phyloP scores from a whole-genome alignment of 2,329 filamentous ascomycete genomes.

The Juglanconis sp. region DNA sequence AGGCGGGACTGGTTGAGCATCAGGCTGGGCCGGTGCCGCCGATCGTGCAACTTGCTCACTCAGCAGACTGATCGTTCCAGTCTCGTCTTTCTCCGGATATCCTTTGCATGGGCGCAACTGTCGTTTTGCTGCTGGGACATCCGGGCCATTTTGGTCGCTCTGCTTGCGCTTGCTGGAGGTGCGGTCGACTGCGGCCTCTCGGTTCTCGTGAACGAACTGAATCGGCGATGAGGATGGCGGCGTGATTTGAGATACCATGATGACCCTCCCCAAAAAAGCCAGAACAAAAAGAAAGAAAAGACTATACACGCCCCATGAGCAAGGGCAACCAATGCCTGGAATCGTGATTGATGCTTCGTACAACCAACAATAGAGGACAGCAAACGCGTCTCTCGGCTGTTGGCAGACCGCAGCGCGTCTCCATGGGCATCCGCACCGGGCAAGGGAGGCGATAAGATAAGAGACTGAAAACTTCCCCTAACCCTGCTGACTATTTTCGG shows the following conservation, averaged over 20 bases:
- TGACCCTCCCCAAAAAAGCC: neutral
- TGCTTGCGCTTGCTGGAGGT: neutral
- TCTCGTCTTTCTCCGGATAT: neutral
- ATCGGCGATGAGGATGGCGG: slow-evolving; percentile 13
- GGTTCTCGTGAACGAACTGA: neutral
- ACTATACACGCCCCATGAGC: neutral
- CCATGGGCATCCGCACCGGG: neutral
- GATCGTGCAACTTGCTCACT: neutral
- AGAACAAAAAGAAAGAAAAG: neutral
- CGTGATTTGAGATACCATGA: slow-evolving; percentile 3
- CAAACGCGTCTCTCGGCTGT: neutral
- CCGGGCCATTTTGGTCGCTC: neutral
- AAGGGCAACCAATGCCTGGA: neutral
- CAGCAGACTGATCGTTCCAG: neutral
- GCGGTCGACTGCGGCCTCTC: neutral
- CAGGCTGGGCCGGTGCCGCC: neutral
- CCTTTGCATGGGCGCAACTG: neutral
- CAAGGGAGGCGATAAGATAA: too few relatives aligned
- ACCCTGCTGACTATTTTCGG: too few relatives aligned
- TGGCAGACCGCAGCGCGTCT: neutral
- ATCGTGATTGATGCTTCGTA: neutral
- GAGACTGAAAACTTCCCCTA: too few relatives aligned
- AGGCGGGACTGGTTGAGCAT: neutral
- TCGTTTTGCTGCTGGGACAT: neutral
- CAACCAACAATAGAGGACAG: too few relatives aligned